Evolutionary conservation across 345 rosid species (phyloP).

Genomic region (Populus tremula): DNA sequence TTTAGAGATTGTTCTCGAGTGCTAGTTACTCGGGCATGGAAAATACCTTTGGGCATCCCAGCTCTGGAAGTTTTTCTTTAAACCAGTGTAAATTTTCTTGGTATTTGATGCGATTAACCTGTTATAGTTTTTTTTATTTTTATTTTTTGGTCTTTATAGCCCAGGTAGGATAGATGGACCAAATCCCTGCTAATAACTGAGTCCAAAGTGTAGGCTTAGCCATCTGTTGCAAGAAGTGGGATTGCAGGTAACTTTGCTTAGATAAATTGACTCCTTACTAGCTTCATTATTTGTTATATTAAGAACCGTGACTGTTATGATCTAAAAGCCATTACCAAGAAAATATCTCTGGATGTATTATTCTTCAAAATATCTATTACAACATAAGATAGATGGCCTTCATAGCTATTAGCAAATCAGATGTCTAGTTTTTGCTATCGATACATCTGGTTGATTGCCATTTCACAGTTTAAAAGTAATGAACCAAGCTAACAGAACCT

Average conservation of each 20-base stretch:
- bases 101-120: background rate
- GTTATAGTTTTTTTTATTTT: background rate
- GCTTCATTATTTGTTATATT: background rate
- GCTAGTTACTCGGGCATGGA: background rate
- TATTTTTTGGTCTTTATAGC: background rate
- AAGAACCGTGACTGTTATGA: too few species aligned
- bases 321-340: background rate
- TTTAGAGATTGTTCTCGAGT: background rate
- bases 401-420: background rate
- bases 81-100: background rate
- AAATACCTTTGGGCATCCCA: background rate
- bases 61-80: background rate
- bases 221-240: background rate
- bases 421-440: background rate
- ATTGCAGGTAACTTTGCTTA: background rate
- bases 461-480: background rate
- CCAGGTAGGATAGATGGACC: background rate
- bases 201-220: background rate
- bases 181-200: background rate
- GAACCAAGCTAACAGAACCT: conserved; percentile 11
- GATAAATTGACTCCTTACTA: background rate
- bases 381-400: background rate
- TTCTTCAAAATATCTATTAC: background rate
- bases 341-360: too few species aligned
- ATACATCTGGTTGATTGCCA: background rate